A percentile compares a stretch with the other conserved stretches of the same genome.
Evolutionary conservation across 2,329 filamentous ascomycete genomes (phyloP).

Genomic region (Lecanosticta acicola): DNA sequence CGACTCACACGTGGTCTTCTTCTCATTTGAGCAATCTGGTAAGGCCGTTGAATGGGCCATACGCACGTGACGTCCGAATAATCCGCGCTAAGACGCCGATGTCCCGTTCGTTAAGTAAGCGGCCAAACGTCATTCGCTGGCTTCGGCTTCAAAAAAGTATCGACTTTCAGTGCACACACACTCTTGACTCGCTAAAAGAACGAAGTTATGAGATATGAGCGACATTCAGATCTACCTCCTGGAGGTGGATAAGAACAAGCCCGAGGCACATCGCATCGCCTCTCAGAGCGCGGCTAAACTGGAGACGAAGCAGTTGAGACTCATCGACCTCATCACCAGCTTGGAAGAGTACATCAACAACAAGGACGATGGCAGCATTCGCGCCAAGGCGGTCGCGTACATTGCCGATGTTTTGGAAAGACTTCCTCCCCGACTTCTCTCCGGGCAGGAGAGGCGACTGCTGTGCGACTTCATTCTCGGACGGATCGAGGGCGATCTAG

Average conservation of each 20-base stretch:
- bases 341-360: slow-evolving; percentile 63
- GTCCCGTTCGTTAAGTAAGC: background rate
- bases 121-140: background rate
- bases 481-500: slow-evolving; percentile 53
- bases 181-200: background rate
- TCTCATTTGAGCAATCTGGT: too few relatives aligned
- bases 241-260: slow-evolving; percentile 45
- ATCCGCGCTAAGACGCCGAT: background rate
- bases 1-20: too few relatives aligned
- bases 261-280: slow-evolving; percentile 42
- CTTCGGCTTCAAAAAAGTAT: slow-evolving; percentile 1
- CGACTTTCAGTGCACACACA: background rate
- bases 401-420: slow-evolving; percentile 47
- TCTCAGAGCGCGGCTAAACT: slow-evolving; percentile 44
- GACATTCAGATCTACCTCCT: slow-evolving; percentile 50
- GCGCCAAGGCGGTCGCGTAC: slow-evolving; percentile 53
- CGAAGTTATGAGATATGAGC: slow-evolving; percentile 37
- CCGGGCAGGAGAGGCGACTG: slow-evolving; percentile 55
- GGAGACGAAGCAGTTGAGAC: slow-evolving; percentile 54
- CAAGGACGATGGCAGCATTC: slow-evolving; percentile 52
- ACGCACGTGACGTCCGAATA: too few relatives aligned
- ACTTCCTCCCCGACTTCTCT: slow-evolving; percentile 51
- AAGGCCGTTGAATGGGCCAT: too few relatives aligned
- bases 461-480: slow-evolving; percentile 60
- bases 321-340: slow-evolving; percentile 58